phyloP scores from a whole-genome alignment of 345 rosid species.

The Heritiera littoralis region DNA sequence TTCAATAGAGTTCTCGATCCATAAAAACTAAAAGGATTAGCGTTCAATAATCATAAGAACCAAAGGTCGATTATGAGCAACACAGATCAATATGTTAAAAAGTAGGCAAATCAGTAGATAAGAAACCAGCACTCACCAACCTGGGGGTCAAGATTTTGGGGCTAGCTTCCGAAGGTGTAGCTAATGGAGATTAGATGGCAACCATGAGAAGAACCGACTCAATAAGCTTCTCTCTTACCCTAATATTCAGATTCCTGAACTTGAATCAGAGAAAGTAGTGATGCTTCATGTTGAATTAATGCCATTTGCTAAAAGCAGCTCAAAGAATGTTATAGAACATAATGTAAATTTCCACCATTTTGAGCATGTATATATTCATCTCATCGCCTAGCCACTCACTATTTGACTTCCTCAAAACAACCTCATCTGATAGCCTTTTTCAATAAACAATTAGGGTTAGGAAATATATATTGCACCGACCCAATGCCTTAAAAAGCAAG shows the following conservation, averaged over 20 bases:
- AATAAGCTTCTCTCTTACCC: not conserved
- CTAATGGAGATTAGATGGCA: not conserved
- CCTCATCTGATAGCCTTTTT: not conserved
- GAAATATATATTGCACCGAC: not conserved
- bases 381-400: not conserved
- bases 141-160: not conserved
- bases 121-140: slow-evolving; percentile 1
- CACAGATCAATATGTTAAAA: not conserved
- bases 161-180: not conserved
- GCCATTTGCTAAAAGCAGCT: not conserved
- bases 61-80: not conserved
- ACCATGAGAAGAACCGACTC: not conserved
- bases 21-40: not conserved
- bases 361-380: not conserved
- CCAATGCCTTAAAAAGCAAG: not conserved
- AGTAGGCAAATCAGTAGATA: not conserved
- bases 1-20: not conserved
- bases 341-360: not conserved
- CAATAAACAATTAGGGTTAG: no score
- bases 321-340: not conserved
- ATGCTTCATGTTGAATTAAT: not conserved
- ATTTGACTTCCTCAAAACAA: not conserved
- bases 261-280: not conserved
- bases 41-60: not conserved
- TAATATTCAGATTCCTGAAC: not conserved